Base-by-base conservation (phyloP, 192 early-diverging fungal genomes). In the Backusella morwellensis region DNA sequence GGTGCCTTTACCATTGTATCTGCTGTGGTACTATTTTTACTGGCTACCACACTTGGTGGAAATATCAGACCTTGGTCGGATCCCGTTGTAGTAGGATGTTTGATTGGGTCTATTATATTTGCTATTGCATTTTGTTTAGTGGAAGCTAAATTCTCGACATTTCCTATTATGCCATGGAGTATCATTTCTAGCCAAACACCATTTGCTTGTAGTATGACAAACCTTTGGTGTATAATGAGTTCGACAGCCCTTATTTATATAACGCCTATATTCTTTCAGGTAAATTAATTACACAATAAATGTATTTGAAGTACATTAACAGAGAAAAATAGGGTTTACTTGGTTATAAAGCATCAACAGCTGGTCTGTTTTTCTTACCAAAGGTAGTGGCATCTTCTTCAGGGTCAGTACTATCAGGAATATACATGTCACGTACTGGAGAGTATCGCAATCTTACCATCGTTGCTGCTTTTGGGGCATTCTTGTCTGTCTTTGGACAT, bases 161-260 rank as follows among this genome's bases (percentile, higher is more conserved):
- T 86, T 32, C 93, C 95, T 4, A 82, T 95, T 26, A 80, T 93
- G 66, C 91, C 91, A 2, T 79, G 88, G 42, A 78, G 80, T 15
- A 74, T 92, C 68, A 88, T 91, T 75, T 83, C 82, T 35, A 78
- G 79, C 66, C 90, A 87, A 14, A 82, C 74, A 23, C 76, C 79
- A 21, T 70, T 77, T 5, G 52, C 76, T 0, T 77, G 68, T n/a
- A 77, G 73, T 8, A 35, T 75, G 8, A 41, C 78, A 72, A 92
- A 91, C 69, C 76, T 93, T 35, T 85, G 84, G 70, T 47, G 86
- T 12, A 50, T 76, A 38, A 82, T 80, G 76, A 56, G 68, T 50
- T 79, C 81, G 12, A 72, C 68, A 26, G 26, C 78, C 12, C 78
- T 80, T 26, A 74, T 80, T 17, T 85, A 77, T 26, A 77, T 78